phyloP scores from a whole-genome alignment of 441 rosid species.

The Gossypium lobatum region DNA sequence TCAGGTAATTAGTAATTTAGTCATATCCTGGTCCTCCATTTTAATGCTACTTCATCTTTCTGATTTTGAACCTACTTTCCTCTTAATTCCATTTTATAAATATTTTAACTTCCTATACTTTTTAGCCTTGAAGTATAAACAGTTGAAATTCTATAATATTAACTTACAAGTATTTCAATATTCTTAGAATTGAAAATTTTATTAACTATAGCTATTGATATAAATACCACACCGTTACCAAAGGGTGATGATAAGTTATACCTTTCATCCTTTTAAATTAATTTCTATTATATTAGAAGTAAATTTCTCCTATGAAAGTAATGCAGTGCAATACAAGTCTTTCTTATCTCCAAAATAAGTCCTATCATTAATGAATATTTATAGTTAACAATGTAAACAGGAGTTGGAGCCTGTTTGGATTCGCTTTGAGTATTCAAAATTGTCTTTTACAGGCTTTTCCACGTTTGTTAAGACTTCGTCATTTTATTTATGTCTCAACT shows the following conservation, averaged over 20 bases:
- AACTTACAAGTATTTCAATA: not conserved
- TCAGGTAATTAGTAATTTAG: slow-evolving; percentile 45
- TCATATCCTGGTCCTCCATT: not conserved
- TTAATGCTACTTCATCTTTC: not conserved
- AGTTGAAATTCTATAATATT: not conserved
- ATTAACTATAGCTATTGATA: not conserved
- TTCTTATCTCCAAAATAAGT: not conserved
- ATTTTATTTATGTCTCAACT: slow-evolving; percentile 4
- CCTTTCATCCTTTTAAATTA: slow-evolving; percentile 2
- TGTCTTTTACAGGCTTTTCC: slow-evolving; percentile 1
- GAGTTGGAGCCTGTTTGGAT: not conserved
- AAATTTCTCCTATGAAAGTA: not conserved
- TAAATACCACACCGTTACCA: not conserved
- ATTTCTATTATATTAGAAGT: slow-evolving; percentile 3
- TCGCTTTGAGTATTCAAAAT: not conserved
- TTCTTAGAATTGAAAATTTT: not conserved
- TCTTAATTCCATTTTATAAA: not conserved
- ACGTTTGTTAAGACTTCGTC: not conserved
- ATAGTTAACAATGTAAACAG: not conserved
- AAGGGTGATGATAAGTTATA: not conserved
- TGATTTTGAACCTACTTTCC: not conserved
- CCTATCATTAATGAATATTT: not conserved
- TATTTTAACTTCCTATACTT: not conserved
- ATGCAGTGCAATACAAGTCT: not conserved
- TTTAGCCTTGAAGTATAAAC: not conserved